Conservation (phyloP, 2,329 filamentous ascomycete genomes). For the Madurella fahalii region DNA sequence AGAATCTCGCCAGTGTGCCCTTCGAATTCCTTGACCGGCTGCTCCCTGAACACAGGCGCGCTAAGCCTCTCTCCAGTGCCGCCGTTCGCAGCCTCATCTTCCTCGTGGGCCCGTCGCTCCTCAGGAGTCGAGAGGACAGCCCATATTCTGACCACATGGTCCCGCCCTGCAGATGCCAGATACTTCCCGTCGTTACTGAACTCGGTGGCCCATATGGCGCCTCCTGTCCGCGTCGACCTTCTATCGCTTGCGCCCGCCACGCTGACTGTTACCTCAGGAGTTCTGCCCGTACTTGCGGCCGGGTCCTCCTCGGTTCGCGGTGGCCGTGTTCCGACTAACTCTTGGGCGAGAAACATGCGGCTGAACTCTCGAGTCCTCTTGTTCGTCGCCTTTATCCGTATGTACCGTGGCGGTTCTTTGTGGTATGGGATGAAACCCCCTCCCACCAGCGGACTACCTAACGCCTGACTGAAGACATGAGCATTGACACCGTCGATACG, state of each 20-base stretch:
- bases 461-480: constrained; percentile 68
- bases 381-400: constrained; percentile 75
- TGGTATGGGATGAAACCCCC: constrained; percentile 77
- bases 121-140: constrained; percentile 78
- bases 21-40: constrained; percentile 72
- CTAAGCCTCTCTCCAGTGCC: constrained; percentile 63
- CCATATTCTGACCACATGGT: constrained; percentile 82
- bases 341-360: constrained; percentile 85
- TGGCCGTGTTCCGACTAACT: constrained; percentile 63
- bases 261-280: constrained; percentile 28
- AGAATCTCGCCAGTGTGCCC: constrained; percentile 84
- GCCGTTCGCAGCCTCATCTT: constrained; percentile 54
- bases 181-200: constrained; percentile 92
- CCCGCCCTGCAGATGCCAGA: constrained; percentile 87
- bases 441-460: constrained; percentile 54
- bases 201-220: constrained; percentile 86
- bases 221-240: constrained; percentile 43
- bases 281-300: constrained; percentile 2
- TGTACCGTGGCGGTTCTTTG: constrained; percentile 86
- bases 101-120: constrained; percentile 70
- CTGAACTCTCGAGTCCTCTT: constrained; percentile 82
- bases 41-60: constrained; percentile 82
- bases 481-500: constrained; percentile 79
- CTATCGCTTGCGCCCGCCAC: constrained; percentile 36
- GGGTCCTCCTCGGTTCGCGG: constrained; percentile 19